phyloP scores from a whole-genome alignment of 2,329 filamentous ascomycete species.

The Gnomoniopsis smithogilvyi region DNA sequence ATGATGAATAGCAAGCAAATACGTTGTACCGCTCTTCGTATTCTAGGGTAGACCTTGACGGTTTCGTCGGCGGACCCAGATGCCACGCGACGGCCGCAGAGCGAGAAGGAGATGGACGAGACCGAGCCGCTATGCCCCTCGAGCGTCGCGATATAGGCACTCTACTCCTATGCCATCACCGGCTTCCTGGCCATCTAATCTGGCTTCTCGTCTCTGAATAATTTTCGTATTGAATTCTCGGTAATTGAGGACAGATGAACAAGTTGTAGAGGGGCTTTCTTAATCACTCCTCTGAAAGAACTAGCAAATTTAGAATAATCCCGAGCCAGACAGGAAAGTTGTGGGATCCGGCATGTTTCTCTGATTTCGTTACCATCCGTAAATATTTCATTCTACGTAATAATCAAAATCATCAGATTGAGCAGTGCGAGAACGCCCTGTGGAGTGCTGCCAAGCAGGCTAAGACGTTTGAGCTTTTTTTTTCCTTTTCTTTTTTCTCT shows the following conservation, averaged over 20 bases:
- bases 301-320: neutral
- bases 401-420: neutral
- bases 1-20: no score
- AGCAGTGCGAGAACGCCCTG: neutral
- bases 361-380: neutral
- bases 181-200: slow-evolving; percentile 17
- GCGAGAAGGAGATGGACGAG: slow-evolving; percentile 2
- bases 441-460: neutral
- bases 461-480: neutral
- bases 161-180: slow-evolving; percentile 1
- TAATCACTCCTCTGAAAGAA: neutral
- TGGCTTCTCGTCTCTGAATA: slow-evolving; percentile 19
- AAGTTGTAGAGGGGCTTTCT: slow-evolving; percentile 28
- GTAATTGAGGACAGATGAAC: slow-evolving; percentile 29
- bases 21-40: slow-evolving; percentile 3
- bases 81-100: neutral
- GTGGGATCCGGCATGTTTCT: neutral
- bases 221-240: slow-evolving; percentile 19
- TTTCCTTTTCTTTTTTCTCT: neutral
- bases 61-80: neutral
- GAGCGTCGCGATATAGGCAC: slow-evolving; percentile 19
- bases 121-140: slow-evolving; percentile 17
- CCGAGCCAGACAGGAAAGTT: neutral
- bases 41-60: slow-evolving; percentile 11
- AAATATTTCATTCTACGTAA: neutral